phyloP scores from a whole-genome alignment of 176 grass and related monocot genomes.

The Guadua angustifolia region DNA sequence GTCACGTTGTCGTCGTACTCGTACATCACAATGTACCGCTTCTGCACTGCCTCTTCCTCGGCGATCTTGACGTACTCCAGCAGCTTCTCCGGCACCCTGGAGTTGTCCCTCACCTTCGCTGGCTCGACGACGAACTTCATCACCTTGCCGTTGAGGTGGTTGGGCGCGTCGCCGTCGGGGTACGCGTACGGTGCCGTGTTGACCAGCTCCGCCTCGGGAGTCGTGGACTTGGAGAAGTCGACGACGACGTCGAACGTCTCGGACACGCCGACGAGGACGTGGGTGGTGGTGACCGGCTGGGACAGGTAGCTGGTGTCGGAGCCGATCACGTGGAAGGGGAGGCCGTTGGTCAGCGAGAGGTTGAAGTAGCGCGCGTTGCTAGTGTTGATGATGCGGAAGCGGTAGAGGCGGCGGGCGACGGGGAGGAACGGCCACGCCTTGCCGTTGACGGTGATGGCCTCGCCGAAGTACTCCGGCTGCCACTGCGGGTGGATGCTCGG shows the following conservation, averaged over 20 bases:
- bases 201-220: slow-evolving; percentile 28
- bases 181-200: slow-evolving; percentile 76
- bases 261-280: slow-evolving; percentile 51
- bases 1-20: slow-evolving; percentile 59
- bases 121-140: slow-evolving; percentile 60
- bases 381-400: slow-evolving; percentile 68
- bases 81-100: slow-evolving; percentile 49
- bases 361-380: slow-evolving; percentile 80
- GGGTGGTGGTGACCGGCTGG: slow-evolving; percentile 9
- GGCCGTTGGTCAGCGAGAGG: slow-evolving; percentile 52
- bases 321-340: slow-evolving; percentile 57
- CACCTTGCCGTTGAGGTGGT: slow-evolving; percentile 45
- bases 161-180: slow-evolving; percentile 50
- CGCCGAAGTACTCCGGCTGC: slow-evolving; percentile 90
- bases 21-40: slow-evolving; percentile 65
- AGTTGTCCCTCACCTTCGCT: background rate
- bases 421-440: slow-evolving; percentile 73
- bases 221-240: slow-evolving; percentile 42
- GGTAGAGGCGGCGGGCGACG: slow-evolving; percentile 56
- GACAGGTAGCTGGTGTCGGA: slow-evolving; percentile 67
- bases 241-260: slow-evolving; percentile 71
- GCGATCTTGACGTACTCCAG: slow-evolving; percentile 40
- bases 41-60: slow-evolving; percentile 38
- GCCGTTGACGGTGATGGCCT: slow-evolving; percentile 68
- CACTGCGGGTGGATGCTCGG: slow-evolving; percentile 67